A percentile compares a stretch with the other conserved stretches of the same genome.
Conservation (phyloP, 164 flowering plant genomes). For the Umbellularia californica region DNA sequence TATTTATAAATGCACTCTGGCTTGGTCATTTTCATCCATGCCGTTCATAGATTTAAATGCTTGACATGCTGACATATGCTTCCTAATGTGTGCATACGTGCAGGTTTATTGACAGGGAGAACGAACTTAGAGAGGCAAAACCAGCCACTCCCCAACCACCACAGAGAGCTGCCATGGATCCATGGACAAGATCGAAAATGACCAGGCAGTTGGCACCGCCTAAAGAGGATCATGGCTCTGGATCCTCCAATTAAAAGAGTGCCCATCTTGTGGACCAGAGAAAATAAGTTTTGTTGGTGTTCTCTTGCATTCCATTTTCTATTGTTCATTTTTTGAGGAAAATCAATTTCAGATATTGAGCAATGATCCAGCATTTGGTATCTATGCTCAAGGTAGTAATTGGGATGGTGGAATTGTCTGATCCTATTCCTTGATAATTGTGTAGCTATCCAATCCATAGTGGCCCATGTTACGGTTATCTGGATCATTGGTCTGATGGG, state of each 20-base stretch:
- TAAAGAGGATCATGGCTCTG: constrained; percentile 34
- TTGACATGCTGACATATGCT: not conserved
- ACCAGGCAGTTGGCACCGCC: constrained; percentile 71
- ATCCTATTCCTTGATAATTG: no score
- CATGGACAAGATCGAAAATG: constrained; percentile 79
- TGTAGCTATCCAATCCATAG: no score
- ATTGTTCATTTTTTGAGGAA: not conserved
- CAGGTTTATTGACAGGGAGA: constrained; percentile 94
- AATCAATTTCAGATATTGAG: not conserved
- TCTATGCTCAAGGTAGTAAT: no score
- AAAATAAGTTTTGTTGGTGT: not conserved
- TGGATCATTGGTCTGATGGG: no score
- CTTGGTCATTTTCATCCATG: not conserved
- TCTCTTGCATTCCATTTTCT: not conserved
- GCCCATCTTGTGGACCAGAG: not conserved
- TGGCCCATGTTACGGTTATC: no score
- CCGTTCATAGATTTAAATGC: not conserved
- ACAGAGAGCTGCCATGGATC: constrained; percentile 68
- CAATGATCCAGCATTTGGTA: no score
- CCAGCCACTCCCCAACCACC: constrained; percentile 83
- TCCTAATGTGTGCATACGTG: not conserved
- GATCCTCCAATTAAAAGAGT: not conserved
- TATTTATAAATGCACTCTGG: not conserved
- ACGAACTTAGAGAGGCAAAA: constrained; percentile 89
- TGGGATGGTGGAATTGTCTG: no score